Evolutionary conservation across 176 grass and related monocot genomes (phyloP).

Genomic region (Eragrostis nindensis): DNA sequence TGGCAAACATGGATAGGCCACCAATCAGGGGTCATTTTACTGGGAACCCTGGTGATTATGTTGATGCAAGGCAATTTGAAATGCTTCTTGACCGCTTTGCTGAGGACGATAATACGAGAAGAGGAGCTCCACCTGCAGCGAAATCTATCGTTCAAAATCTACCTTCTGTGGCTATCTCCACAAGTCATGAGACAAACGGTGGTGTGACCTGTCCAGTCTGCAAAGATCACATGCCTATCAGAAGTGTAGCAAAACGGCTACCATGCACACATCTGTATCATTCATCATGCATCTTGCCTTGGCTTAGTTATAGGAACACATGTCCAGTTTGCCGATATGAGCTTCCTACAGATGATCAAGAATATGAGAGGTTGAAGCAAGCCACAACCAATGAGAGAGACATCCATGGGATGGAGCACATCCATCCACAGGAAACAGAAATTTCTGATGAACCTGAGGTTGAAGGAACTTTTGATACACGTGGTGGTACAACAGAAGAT

Average conservation of each 20-base stretch:
- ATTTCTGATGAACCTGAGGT: slow-evolving; percentile 52
- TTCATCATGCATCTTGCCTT: slow-evolving; percentile 77
- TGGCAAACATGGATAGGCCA: slow-evolving; percentile 32
- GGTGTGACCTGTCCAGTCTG: slow-evolving; percentile 79
- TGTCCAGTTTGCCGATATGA: slow-evolving; percentile 92
- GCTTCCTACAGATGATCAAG: slow-evolving; percentile 72
- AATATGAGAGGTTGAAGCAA: slow-evolving; percentile 69
- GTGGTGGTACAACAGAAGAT: slow-evolving; percentile 25
- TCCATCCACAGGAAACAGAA: slow-evolving; percentile 34
- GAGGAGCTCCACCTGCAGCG: slow-evolving; percentile 79
- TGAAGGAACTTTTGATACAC: slow-evolving; percentile 32
- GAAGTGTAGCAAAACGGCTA: slow-evolving; percentile 63
- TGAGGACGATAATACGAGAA: slow-evolving; percentile 61
- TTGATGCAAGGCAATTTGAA: slow-evolving; percentile 71
- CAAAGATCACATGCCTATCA: slow-evolving; percentile 64
- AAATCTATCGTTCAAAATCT: slow-evolving; percentile 54
- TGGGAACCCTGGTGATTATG: slow-evolving; percentile 74
- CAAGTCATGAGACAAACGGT: slow-evolving; percentile 52
- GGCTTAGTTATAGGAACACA: slow-evolving; percentile 81
- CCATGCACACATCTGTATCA: slow-evolving; percentile 88
- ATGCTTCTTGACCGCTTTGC: slow-evolving; percentile 81
- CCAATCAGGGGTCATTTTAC: slow-evolving; percentile 49
- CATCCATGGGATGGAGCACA: slow-evolving; percentile 6
- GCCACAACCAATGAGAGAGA: slow-evolving; percentile 36
- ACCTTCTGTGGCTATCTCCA: slow-evolving; percentile 65